These are phyloP conservation scores for Aphanomyces invadans DNA, from an alignment of 352 stramenopile species.

Conservation along the genomic window DNA sequence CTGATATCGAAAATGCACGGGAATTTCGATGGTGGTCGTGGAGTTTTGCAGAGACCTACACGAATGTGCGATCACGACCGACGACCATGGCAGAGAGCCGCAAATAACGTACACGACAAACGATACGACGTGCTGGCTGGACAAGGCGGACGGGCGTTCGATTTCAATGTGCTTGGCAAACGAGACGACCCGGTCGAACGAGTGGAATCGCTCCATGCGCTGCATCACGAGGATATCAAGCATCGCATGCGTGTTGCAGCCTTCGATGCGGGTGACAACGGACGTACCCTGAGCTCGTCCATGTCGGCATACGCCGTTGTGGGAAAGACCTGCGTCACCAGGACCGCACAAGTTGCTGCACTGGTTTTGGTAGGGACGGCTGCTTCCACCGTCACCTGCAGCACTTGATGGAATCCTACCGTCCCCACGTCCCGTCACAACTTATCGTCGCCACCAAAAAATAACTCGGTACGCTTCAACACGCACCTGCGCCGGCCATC, in stretches of 20 bases:
- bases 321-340: conserved; percentile 27
- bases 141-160: conserved; percentile 17
- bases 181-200: conserved; percentile 19
- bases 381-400: neutral
- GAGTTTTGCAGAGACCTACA: neutral
- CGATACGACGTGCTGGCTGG: conserved; percentile 16
- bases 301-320: conserved; percentile 33
- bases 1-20: conserved; percentile 35
- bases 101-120: conserved; percentile 29
- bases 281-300: conserved; percentile 34
- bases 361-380: neutral
- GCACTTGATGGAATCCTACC: conserved; percentile 17
- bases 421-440: no score
- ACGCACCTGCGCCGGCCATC: conserved; percentile 1
- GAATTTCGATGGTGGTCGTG: conserved; percentile 23
- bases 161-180: conserved; percentile 26
- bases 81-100: neutral
- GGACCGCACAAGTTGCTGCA: neutral
- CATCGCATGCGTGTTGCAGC: neutral
- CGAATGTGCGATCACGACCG: neutral
- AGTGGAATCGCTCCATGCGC: conserved; percentile 25
- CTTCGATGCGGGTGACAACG: neutral
- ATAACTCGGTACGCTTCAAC: no score
- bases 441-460: no score
- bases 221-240: neutral